Percentiles rank a stretch among this genome's conserved stretches.
Conservation (phyloP, 305 asterid genomes). For the Coffea humblotiana region DNA sequence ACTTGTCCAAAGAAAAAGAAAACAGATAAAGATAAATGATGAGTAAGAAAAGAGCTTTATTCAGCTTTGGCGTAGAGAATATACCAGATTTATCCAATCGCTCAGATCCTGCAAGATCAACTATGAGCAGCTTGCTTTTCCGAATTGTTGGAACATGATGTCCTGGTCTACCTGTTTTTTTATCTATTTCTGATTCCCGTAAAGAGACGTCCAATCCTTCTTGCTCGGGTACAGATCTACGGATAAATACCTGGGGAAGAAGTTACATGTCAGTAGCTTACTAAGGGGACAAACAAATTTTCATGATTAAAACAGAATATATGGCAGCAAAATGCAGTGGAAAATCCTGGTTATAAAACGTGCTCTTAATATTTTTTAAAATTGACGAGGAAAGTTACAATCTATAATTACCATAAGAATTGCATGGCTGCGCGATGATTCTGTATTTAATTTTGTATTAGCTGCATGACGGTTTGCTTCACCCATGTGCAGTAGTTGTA, state of each 20-base stretch:
- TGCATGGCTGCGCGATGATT: slow-evolving; percentile 95
- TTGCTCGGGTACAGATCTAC: slow-evolving; percentile 49
- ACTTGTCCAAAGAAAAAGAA: not conserved
- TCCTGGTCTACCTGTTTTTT: slow-evolving; percentile 35
- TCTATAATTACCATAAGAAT: slow-evolving; percentile 71
- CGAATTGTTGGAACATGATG: slow-evolving; percentile 56
- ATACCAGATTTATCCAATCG: slow-evolving; percentile 87
- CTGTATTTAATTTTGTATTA: slow-evolving; percentile 86
- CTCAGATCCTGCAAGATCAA: slow-evolving; percentile 98
- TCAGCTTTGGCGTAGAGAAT: slow-evolving; percentile 21
- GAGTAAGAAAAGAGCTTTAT: slow-evolving; percentile 10
- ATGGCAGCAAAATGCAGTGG: not conserved
- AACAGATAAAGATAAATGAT: not conserved
- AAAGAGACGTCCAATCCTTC: slow-evolving; percentile 45
- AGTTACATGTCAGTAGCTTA: slow-evolving; percentile 9
- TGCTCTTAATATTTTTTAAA: not conserved
- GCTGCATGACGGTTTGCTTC: slow-evolving; percentile 97
- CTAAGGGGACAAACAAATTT: not conserved
- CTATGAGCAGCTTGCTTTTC: slow-evolving; percentile 88
- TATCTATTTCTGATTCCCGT: slow-evolving; percentile 31
- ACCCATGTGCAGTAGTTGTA: slow-evolving; percentile 69
- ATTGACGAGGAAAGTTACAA: not conserved
- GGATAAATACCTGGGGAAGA: slow-evolving; percentile 59
- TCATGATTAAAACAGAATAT: not conserved
- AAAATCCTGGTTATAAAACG: not conserved